Base-by-base conservation (phyloP, 169 alveolate species). In the Eimeria brunetti region DNA sequence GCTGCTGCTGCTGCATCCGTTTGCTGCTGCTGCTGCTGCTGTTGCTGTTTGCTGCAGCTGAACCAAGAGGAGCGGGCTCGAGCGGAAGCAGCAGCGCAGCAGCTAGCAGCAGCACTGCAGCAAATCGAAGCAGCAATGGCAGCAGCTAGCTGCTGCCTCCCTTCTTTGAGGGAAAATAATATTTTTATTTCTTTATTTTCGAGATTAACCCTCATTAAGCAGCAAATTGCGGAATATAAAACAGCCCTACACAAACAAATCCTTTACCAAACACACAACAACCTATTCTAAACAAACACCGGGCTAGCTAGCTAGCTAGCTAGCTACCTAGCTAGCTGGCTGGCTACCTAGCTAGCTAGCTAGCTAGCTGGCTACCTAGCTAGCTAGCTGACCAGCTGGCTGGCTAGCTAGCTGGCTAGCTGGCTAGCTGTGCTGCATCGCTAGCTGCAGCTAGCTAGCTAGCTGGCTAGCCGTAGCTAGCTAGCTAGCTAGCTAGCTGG, bases 31-130 rank as follows among this genome's bases (percentile, higher is more conserved):
- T n/a, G n/a, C n/a, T n/a, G n/a, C n/a, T n/a, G n/a, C n/a, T n/a
- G n/a, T n/a, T n/a, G n/a, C 30, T 76, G 51, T n/a, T 81, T 30
- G 89, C 46, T 24, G 67, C 69, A 81, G 89, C 41, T 81, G 46
- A 81, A 81, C n/a, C 73, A 81, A 81, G 71, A 81, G 46, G 89
- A 81, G 58, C 73, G 89, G 33, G 89, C 89, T 9, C n/a, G 89
- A 46, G 89, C 89, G 12, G 89, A 81, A 11, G 71, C 24, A 22
- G 89, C 89, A 9, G 89, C 89, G 16, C 89, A 81, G 89, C 20
- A 46, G 89, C 89, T 81, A 27, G 49, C 89, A 53, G 89, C 46
- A 9, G 22, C 49, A 71, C 71, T 81, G 69, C 30, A 49, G 89
- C 89, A 81, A 46, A 81, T 81, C 1, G 89, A 81, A 46, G 20